Base-by-base conservation (phyloP, 2,329 filamentous ascomycete genomes). In the Ascochyta fabae region DNA sequence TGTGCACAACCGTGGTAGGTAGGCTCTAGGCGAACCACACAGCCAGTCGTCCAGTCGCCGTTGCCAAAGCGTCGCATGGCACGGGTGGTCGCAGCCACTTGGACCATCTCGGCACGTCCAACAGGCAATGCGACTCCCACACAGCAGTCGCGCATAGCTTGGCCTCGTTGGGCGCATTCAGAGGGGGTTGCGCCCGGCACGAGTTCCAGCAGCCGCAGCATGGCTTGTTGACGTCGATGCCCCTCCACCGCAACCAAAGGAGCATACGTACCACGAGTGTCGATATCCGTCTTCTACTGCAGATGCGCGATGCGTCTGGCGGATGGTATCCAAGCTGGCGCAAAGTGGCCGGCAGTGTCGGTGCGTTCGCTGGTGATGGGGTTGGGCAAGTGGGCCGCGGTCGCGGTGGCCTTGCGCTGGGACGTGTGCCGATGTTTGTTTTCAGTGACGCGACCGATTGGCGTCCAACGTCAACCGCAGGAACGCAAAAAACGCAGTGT, bases 361-460 rank as follows among this genome's bases (percentile, higher is more conserved):
- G 47, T 56, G 53, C 53, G 48, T 56, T 56, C 53, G 42, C 53
- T 48, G 29, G 43, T 56, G 53, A 56, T 56, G 53, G 53, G 53
- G 53, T 56, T 56, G 53, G 29, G 53, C 27, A 56, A 56, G 53
- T 56, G 53, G 53, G 53, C 48, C 53, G 53, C 53, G 31, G 45
- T 48, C 51, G 51, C 51, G 33, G 42, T 47, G 47, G 53, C 41
- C 47, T 36, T 46, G 36, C 46, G 27, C 53, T 55, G 35, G 41
- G 41, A 45, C 43, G 50, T 41, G 53, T 56, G 31, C 42, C 43
- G 31, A 39, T 57, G 54, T 57, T 57, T 57, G 54, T 57, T 57
- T 57, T 52, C 48, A 45, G 54, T 48, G 54, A 57, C 54, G 54
- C 54, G 54, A 48, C 54, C 44, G 54, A 47, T 44, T 50, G 53